These are phyloP conservation scores for Globisporangium splendens DNA, from an alignment of 352 stramenopile genomes.

Conservation along the genomic window DNA sequence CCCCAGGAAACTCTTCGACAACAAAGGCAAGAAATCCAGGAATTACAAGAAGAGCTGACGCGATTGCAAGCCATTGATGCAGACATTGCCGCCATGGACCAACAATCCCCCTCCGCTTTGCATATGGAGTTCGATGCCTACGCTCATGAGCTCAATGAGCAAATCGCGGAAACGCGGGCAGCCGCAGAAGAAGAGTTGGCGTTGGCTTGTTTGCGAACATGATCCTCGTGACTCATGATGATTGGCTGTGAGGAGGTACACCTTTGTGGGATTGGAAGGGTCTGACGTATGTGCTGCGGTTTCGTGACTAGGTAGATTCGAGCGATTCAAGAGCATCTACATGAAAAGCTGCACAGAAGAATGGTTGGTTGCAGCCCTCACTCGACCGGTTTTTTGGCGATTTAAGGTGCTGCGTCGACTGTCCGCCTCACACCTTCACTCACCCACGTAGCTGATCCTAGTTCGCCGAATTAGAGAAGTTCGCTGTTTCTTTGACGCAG, in stretches of 20 bases:
- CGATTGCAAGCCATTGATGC: background rate
- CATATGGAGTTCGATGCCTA: background rate
- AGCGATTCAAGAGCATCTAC: too few relatives aligned
- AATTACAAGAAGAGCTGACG: background rate
- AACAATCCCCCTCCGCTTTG: background rate
- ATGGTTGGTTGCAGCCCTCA: too few relatives aligned
- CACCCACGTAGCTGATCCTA: too few relatives aligned
- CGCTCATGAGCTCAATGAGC: conserved; percentile 1
- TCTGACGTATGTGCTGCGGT: too few relatives aligned
- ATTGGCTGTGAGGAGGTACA: background rate
- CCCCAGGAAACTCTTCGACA: conserved; percentile 3
- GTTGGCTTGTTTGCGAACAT: background rate
- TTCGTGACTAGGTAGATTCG: too few relatives aligned
- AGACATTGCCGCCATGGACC: background rate
- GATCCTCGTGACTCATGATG: too few relatives aligned
- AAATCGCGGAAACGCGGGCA: background rate
- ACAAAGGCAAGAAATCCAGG: conserved; percentile 3
- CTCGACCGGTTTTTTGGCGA: too few relatives aligned
- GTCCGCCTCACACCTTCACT: too few relatives aligned
- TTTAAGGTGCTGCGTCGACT: too few relatives aligned
- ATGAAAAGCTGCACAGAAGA: too few relatives aligned
- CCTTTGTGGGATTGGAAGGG: background rate
- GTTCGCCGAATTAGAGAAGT: too few relatives aligned
- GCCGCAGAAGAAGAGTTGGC: background rate
- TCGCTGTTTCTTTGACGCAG: too few relatives aligned